Percentiles rank a stretch among this genome's conserved stretches.
phyloP scores from a whole-genome alignment of 352 stramenopile genomes.

The Globisporangium uncinulatum region DNA sequence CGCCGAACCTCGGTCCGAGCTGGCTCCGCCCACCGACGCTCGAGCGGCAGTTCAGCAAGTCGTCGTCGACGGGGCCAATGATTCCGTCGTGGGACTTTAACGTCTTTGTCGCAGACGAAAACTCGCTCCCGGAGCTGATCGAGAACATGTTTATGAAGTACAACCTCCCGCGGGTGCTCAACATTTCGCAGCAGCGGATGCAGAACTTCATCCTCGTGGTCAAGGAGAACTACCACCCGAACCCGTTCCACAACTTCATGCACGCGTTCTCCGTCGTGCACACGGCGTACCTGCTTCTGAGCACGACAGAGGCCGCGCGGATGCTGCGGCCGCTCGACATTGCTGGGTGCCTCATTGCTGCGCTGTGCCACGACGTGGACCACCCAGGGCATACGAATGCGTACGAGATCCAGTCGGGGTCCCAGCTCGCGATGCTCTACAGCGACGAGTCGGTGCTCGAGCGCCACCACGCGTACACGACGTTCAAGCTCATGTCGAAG shows the following conservation, averaged over 20 bases:
- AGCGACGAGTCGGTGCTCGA: slow-evolving; percentile 89
- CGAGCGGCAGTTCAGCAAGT: slow-evolving; percentile 11
- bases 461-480: slow-evolving; percentile 83
- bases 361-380: slow-evolving; percentile 89
- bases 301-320: slow-evolving; percentile 52
- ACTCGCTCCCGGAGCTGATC: slow-evolving; percentile 44
- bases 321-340: slow-evolving; percentile 84
- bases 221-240: slow-evolving; percentile 82
- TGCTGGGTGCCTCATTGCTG: slow-evolving; percentile 76
- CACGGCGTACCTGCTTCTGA: slow-evolving; percentile 77
- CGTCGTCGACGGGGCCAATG: slow-evolving; percentile 5
- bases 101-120: slow-evolving; percentile 56
- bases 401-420: slow-evolving; percentile 81
- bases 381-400: slow-evolving; percentile 88
- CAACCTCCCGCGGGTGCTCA: slow-evolving; percentile 53
- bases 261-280: slow-evolving; percentile 89
- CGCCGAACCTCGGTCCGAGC: slow-evolving; percentile 3
- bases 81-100: slow-evolving; percentile 76
- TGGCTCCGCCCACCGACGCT: slow-evolving; percentile 6
- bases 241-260: slow-evolving; percentile 90
- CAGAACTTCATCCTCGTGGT: slow-evolving; percentile 79
- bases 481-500: slow-evolving; percentile 82
- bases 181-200: slow-evolving; percentile 46
- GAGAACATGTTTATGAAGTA: slow-evolving; percentile 79
- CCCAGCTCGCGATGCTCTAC: slow-evolving; percentile 80